Conservation (phyloP, 306 rosid genomes). For the Prunus persica region Prunus_persica_NCBIv2 NC_034015.1:19563001-19563500, state of each 20-base stretch:
- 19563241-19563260: not conserved
- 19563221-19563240: slow-evolving; percentile 6
- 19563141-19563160: slow-evolving; percentile 54
- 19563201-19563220: slow-evolving; percentile 20
- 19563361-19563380: not conserved
- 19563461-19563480: slow-evolving; percentile 59
- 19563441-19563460: slow-evolving; percentile 45
- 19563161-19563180: slow-evolving; percentile 48
- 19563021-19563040: slow-evolving; percentile 10
- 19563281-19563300: not conserved
- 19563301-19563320: not conserved
- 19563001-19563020: slow-evolving; percentile 6
- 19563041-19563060: slow-evolving; percentile 22
- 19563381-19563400: slow-evolving; percentile 11
- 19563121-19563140: slow-evolving; percentile 54
- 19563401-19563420: slow-evolving; percentile 48
- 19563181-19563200: slow-evolving; percentile 49
- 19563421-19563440: slow-evolving; percentile 51
- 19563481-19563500: slow-evolving; percentile 41
- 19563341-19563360: not conserved
- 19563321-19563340: not conserved
- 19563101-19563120: slow-evolving; percentile 51
- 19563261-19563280: not conserved
- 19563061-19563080: slow-evolving; percentile 66
- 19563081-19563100: slow-evolving; percentile 45